A percentile compares a stretch with the other conserved stretches of the same genome.
phyloP scores from a whole-genome alignment of 116 monocot species.

The Papilionanthe hybrid region DNA sequence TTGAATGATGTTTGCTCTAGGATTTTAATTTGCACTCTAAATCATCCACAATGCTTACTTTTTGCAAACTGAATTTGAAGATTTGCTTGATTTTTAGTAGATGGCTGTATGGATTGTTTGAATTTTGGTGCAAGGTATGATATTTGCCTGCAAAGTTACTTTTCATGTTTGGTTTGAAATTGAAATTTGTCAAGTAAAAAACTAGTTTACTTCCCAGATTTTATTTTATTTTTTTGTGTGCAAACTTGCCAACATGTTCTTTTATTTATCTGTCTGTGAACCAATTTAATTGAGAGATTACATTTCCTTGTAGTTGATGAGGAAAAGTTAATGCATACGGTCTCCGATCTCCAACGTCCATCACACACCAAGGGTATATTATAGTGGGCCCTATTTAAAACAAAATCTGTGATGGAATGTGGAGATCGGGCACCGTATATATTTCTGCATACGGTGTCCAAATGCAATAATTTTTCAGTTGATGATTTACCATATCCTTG shows the following conservation, averaged over 20 bases:
- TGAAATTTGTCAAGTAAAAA: not conserved
- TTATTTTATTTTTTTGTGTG: not conserved
- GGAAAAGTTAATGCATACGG: too few relatives aligned
- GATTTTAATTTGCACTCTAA: not conserved
- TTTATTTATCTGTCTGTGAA: not conserved
- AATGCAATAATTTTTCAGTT: too few relatives aligned
- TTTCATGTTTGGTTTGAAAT: not conserved
- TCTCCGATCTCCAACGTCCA: too few relatives aligned
- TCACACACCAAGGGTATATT: too few relatives aligned
- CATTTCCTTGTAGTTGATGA: not conserved
- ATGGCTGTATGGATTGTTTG: not conserved
- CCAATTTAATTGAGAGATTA: not conserved
- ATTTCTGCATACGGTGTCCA: too few relatives aligned
- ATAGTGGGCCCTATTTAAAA: too few relatives aligned
- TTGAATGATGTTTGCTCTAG: not conserved
- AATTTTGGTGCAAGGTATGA: not conserved
- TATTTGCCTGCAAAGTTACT: not conserved
- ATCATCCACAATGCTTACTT: constrained; percentile 1
- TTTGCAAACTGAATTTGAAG: not conserved
- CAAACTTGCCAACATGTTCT: not conserved
- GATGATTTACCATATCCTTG: not conserved
- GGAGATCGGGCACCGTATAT: too few relatives aligned
- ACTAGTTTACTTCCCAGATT: not conserved
- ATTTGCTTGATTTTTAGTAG: not conserved
- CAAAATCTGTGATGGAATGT: too few relatives aligned